Percentiles rank a stretch among this genome's conserved stretches.
Evolutionary conservation across 305 asterid species (phyloP).

Genomic region (Ruellia speciosa): DNA sequence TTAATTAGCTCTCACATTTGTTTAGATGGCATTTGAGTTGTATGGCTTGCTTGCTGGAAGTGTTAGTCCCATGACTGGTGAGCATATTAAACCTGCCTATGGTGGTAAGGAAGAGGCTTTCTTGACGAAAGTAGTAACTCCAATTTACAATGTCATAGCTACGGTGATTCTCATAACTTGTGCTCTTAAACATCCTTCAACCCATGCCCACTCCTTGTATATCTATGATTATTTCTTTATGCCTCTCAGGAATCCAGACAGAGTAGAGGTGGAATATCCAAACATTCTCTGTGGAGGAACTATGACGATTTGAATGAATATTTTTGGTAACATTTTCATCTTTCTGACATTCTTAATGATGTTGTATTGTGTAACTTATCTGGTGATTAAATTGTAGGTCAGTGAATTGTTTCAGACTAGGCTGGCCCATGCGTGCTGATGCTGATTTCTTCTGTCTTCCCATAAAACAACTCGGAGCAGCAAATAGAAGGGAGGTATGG

Average conservation of each 20-base stretch:
- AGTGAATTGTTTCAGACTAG: constrained; percentile 71
- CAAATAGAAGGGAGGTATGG: constrained; percentile 46
- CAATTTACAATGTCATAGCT: constrained; percentile 71
- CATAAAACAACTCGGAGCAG: constrained; percentile 28
- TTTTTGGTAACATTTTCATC: constrained; percentile 51
- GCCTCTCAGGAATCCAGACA: constrained; percentile 64
- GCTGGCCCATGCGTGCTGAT: constrained; percentile 99
- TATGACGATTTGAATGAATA: constrained; percentile 95
- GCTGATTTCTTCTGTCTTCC: constrained; percentile 83
- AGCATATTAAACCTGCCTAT: constrained; percentile 83
- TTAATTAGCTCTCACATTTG: background rate
- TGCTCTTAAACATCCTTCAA: constrained; percentile 18
- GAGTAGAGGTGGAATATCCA: constrained; percentile 54
- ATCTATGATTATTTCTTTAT: constrained; percentile 19
- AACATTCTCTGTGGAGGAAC: constrained; percentile 91
- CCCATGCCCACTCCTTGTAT: background rate
- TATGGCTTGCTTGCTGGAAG: constrained; percentile 91
- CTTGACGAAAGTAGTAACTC: constrained; percentile 79
- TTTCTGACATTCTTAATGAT: constrained; percentile 7
- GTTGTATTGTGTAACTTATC: constrained; percentile 19
- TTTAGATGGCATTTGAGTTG: constrained; percentile 87
- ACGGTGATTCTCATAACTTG: constrained; percentile 36
- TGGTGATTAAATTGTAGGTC: constrained; percentile 58
- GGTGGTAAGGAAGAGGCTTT: constrained; percentile 93
- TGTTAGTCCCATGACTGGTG: constrained; percentile 93